Conservation (phyloP, 768 basidiomycete genomes). For the Exidia glandulosa region DNA sequence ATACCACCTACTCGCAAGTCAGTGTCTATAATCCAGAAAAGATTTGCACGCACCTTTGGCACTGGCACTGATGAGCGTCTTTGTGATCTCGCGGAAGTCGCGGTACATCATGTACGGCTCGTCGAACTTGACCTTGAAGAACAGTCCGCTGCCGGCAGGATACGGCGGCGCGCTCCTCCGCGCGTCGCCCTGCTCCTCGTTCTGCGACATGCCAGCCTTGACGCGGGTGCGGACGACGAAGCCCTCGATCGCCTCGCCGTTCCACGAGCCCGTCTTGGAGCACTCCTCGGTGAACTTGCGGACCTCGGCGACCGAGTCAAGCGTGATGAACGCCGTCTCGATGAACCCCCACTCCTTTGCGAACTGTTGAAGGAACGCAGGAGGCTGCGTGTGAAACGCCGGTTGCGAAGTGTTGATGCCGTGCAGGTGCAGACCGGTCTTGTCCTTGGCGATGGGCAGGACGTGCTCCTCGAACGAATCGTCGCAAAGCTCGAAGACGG, state of each 20-base stretch:
- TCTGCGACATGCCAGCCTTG: slow-evolving; percentile 25
- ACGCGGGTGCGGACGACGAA: slow-evolving; percentile 85
- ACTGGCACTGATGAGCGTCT: slow-evolving; percentile 39
- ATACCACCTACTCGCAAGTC: slow-evolving; percentile 4
- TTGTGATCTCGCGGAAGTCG: slow-evolving; percentile 93
- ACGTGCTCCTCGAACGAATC: slow-evolving; percentile 98
- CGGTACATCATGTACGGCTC: slow-evolving; percentile 99
- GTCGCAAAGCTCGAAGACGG: slow-evolving; percentile 94
- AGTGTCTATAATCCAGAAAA: background rate
- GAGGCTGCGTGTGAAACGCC: slow-evolving; percentile 61
- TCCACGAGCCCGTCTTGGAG: slow-evolving; percentile 61
- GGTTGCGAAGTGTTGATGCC: slow-evolving; percentile 68
- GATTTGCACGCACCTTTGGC: background rate
- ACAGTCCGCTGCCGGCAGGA: slow-evolving; percentile 70
- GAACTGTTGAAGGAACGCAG: slow-evolving; percentile 59
- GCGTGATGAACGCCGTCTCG: slow-evolving; percentile 46
- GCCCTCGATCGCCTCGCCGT: slow-evolving; percentile 79
- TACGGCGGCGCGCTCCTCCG: slow-evolving; percentile 43
- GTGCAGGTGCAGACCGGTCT: slow-evolving; percentile 86
- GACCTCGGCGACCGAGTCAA: slow-evolving; percentile 57
- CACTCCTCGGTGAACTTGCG: slow-evolving; percentile 59
- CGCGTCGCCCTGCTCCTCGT: slow-evolving; percentile 17
- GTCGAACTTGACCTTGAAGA: slow-evolving; percentile 99
- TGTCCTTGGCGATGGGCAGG: slow-evolving; percentile 66
- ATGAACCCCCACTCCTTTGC: slow-evolving; percentile 91